Evolutionary conservation across 495 filamentous ascomycete species (phyloP), one percentile per base, ranked within the genome.

Genomic region (Talaromyces adpressus): DNA sequence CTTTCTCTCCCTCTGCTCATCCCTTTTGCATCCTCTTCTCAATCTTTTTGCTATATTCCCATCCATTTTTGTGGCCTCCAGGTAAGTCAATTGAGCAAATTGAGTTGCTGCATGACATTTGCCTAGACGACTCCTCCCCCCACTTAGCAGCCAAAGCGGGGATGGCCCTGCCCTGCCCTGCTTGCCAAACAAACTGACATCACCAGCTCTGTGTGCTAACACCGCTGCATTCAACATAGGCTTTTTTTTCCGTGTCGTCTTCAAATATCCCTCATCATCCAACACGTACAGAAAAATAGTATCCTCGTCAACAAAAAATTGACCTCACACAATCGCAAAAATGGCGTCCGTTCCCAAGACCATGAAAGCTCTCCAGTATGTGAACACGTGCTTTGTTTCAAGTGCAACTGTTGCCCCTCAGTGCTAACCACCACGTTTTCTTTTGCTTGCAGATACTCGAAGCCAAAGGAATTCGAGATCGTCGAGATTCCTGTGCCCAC

Each of bases 401-500:
- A 16, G 12, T 58, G 6, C 45, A 8, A 49, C 22, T 49, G 45
- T 49, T 20, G 2, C 45, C 45, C 45, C 18, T 12, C 45, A 18
- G 18, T 49, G 45, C 45, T 49, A 20, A 45, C 20, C n/a, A 49
- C 45, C 45, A 20, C 36, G 14, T 16, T 18, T 49, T 49, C n/a
- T 20, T 49, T 49, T 2, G 18, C 56, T 9, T 34, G 56, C 69
- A 88, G 85, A 68, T 87, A 89, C 71, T 79, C 84, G 64, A 82
- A 87, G 78, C 85, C 85, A 1, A 71, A 83, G 73, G 75, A 79
- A 25, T 86, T 83, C 71, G 73, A 74, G 52, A 71, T 88, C 62
- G 85, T 88, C 61, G 75, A 84, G 12, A 82, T 87, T 47, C 82
- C 85, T 65, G 77, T 89, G 12, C 86, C 86, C 9, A 77, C 70